Conservation (phyloP, 306 rosid genomes). For the Pyrus betulifolia region DNA sequence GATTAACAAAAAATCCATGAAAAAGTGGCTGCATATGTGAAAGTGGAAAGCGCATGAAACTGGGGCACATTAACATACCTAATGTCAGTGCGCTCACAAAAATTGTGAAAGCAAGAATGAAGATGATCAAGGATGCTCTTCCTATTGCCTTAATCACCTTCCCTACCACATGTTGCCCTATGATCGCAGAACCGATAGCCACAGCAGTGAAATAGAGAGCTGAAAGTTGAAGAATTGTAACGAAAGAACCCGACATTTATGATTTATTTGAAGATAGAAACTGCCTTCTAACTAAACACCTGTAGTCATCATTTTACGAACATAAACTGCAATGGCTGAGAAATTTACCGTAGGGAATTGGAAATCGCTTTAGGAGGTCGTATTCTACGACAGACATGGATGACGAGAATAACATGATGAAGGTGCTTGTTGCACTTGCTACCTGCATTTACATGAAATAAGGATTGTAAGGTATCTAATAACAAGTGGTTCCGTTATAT, state of each 20-base stretch:
- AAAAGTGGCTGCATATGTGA: not conserved
- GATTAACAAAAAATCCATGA: not conserved
- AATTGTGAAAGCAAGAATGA: slow-evolving; percentile 53
- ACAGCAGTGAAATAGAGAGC: slow-evolving; percentile 45
- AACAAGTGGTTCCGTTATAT: not conserved
- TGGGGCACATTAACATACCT: slow-evolving; percentile 13
- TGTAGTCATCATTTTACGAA: not conserved
- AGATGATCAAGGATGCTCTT: slow-evolving; percentile 66
- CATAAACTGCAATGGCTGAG: not conserved
- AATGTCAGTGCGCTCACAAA: slow-evolving; percentile 50
- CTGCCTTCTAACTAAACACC: not conserved
- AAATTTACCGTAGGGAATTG: slow-evolving; percentile 51
- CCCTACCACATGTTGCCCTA: slow-evolving; percentile 53
- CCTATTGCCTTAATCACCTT: slow-evolving; percentile 38
- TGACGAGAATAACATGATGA: slow-evolving; percentile 70
- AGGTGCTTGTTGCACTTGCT: slow-evolving; percentile 60
- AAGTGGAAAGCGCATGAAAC: not conserved
- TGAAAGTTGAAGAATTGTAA: slow-evolving; percentile 11
- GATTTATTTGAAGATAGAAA: not conserved
- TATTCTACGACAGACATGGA: slow-evolving; percentile 73
- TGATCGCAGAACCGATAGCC: slow-evolving; percentile 51
- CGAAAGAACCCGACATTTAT: not conserved
- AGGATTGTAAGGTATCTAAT: not conserved
- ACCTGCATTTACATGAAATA: slow-evolving; percentile 31
- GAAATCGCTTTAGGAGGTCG: slow-evolving; percentile 60